A percentile compares a stretch with the other conserved stretches of the same genome.
phyloP scores from a whole-genome alignment of 306 rosid species.

The Cicer pinnatifidum region DNA sequence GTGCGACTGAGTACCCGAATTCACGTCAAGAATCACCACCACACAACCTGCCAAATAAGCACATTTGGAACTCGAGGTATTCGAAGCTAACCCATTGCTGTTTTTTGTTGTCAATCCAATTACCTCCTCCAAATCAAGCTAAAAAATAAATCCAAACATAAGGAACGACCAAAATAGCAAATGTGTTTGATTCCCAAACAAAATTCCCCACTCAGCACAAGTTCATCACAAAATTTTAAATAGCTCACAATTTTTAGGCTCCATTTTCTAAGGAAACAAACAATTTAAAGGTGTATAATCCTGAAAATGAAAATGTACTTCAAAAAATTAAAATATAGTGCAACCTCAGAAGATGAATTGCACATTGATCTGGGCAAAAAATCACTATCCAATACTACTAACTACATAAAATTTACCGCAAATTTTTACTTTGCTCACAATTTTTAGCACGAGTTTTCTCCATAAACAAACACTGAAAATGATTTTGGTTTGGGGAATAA shows the following conservation, averaged over 20 bases:
- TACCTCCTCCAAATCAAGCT: constrained; percentile 73
- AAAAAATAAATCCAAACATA: constrained; percentile 21
- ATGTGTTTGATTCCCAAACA: neutral
- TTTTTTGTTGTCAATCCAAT: constrained; percentile 68
- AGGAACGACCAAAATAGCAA: neutral
- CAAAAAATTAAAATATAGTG: neutral
- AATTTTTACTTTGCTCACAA: neutral
- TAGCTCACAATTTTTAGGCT: neutral
- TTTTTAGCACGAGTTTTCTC: constrained; percentile 1
- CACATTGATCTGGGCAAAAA: neutral
- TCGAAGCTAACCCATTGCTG: constrained; percentile 67
- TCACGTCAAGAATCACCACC: constrained; percentile 63
- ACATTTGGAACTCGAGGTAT: constrained; percentile 48
- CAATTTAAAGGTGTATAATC: neutral
- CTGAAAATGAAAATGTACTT: constrained; percentile 12
- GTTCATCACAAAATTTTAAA: neutral
- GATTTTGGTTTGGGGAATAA: neutral
- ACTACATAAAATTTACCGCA: neutral
- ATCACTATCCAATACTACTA: neutral
- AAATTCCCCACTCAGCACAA: neutral
- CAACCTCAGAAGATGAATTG: neutral
- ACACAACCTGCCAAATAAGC: constrained; percentile 75
- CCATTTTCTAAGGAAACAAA: constrained; percentile 11
- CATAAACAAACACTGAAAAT: constrained; percentile 11
- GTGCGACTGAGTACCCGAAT: constrained; percentile 62